phyloP scores from a whole-genome alignment of 2,329 filamentous ascomycete species.

The Salinomyces thailandicus region DNA sequence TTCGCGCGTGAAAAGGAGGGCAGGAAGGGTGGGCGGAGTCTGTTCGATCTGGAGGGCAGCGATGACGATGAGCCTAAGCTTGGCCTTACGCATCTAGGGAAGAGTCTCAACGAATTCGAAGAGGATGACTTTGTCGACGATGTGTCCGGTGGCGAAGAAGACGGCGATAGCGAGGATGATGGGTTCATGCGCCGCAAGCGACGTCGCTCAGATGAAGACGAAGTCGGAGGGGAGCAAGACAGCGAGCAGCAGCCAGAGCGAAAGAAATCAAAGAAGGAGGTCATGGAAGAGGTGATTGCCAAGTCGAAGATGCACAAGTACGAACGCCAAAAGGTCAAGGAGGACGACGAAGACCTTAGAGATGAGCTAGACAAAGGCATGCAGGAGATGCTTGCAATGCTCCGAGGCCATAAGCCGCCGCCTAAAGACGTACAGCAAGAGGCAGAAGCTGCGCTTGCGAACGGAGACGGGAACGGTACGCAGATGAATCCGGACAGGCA shows the following conservation, averaged over 20 bases:
- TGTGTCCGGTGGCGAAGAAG: conserved; percentile 35
- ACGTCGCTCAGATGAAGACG: conserved; percentile 42
- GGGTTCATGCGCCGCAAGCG: conserved; percentile 33
- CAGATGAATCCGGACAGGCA: conserved; percentile 52
- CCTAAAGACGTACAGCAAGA: conserved; percentile 13
- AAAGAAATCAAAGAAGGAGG: conserved; percentile 91
- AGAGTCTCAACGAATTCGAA: conserved; percentile 58
- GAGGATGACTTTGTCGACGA: conserved; percentile 53
- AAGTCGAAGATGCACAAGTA: conserved; percentile 96
- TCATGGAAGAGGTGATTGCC: conserved; percentile 95
- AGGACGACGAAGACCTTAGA: conserved; percentile 82
- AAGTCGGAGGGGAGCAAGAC: conserved; percentile 30
- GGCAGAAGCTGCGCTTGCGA: conserved; percentile 24
- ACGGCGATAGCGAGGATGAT: conserved; percentile 20
- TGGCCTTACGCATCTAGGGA: conserved; percentile 70
- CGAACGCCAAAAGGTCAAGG: conserved; percentile 82
- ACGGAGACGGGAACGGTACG: conserved; percentile 22
- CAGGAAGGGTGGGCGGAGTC: conserved; percentile 61
- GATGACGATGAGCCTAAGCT: conserved; percentile 44
- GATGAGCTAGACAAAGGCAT: conserved; percentile 78
- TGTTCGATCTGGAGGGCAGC: conserved; percentile 87
- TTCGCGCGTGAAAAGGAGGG: conserved; percentile 81
- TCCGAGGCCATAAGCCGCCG: conserved; percentile 47
- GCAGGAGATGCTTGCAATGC: conserved; percentile 60
- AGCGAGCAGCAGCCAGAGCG: conserved; percentile 55